Percentiles rank a stretch among this genome's conserved stretches.
Conservation (phyloP, 345 rosid species). For the Cardamine chenopodiifolia region DNA sequence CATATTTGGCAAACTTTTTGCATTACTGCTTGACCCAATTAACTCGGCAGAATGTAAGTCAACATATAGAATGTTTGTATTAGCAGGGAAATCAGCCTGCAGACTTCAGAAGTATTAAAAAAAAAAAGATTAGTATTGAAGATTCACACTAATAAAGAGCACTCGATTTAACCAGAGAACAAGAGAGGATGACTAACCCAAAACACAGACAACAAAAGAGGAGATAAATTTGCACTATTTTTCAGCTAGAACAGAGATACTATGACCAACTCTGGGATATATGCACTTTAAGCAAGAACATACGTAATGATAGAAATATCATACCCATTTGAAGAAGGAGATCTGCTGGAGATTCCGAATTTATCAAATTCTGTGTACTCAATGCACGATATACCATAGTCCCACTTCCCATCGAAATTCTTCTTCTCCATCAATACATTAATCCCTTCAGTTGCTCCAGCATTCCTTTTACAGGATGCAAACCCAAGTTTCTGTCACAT, state of each 20-base stretch:
- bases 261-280: neutral
- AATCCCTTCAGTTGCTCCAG: slow-evolving; percentile 87
- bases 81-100: slow-evolving; percentile 84
- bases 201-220: slow-evolving; percentile 10
- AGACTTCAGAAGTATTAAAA: slow-evolving; percentile 52
- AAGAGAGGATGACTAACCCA: neutral
- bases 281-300: slow-evolving; percentile 11
- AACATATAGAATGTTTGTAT: slow-evolving; percentile 88
- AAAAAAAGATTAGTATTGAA: neutral
- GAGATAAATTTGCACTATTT: neutral
- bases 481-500: slow-evolving; percentile 82
- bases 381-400: slow-evolving; percentile 91
- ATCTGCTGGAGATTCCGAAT: slow-evolving; percentile 56
- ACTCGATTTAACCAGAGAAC: slow-evolving; percentile 5
- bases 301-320: slow-evolving; percentile 9
- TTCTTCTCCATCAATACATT: slow-evolving; percentile 86
- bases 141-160: neutral
- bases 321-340: slow-evolving; percentile 53
- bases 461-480: slow-evolving; percentile 81
- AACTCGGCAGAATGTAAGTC: slow-evolving; percentile 69
- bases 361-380: slow-evolving; percentile 91
- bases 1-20: slow-evolving; percentile 80
- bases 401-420: slow-evolving; percentile 80
- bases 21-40: slow-evolving; percentile 64
- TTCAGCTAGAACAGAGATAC: slow-evolving; percentile 2